A percentile compares a stretch with the other conserved stretches of the same genome.
phyloP scores from a whole-genome alignment of 2,329 filamentous ascomycete species.

The Fusarium cicatricum region DNA sequence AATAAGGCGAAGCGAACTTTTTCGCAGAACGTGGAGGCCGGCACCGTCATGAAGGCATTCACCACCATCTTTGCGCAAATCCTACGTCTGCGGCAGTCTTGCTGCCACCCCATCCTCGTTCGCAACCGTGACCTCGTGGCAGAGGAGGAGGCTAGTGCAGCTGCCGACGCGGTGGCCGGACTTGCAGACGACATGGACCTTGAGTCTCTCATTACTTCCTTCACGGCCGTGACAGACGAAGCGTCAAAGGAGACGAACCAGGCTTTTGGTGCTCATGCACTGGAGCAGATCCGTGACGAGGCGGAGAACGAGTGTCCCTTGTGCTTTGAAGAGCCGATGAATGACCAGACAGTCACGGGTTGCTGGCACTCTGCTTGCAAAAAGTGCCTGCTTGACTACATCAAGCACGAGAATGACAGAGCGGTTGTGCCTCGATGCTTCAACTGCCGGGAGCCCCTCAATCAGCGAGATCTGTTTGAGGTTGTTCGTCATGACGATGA shows the following conservation, averaged over 20 bases:
- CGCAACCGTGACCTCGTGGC: conserved; percentile 84
- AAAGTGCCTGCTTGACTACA: conserved; percentile 88
- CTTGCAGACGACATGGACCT: conserved; percentile 97
- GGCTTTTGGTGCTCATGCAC: conserved; percentile 81
- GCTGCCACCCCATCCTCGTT: conserved; percentile 91
- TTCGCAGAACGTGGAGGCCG: conserved; percentile 85
- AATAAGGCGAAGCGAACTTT: conserved; percentile 84
- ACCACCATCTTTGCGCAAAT: conserved; percentile 98
- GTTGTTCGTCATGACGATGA: conserved; percentile 82
- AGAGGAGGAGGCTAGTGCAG: conserved; percentile 79
- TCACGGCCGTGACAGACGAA: conserved; percentile 73
- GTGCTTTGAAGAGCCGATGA: conserved; percentile 95
- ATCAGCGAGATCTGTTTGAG: conserved; percentile 86
- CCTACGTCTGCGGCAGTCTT: conserved; percentile 88
- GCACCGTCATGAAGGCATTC: conserved; percentile 93
- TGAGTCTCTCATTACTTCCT: conserved; percentile 82
- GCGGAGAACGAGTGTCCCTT: conserved; percentile 91
- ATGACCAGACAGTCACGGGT: conserved; percentile 90
- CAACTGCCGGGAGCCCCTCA: conserved; percentile 86
- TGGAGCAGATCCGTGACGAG: conserved; percentile 91
- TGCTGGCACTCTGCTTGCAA: conserved; percentile 99
- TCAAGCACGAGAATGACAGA: conserved; percentile 84
- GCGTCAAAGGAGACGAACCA: conserved; percentile 66
- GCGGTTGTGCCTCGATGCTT: conserved; percentile 83
- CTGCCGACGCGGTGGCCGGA: conserved; percentile 80